Evolutionary conservation across 345 rosid genomes (phyloP), one percentile per base, ranked within the genome.

Genomic region (Rhodamnia rubescens): DNA sequence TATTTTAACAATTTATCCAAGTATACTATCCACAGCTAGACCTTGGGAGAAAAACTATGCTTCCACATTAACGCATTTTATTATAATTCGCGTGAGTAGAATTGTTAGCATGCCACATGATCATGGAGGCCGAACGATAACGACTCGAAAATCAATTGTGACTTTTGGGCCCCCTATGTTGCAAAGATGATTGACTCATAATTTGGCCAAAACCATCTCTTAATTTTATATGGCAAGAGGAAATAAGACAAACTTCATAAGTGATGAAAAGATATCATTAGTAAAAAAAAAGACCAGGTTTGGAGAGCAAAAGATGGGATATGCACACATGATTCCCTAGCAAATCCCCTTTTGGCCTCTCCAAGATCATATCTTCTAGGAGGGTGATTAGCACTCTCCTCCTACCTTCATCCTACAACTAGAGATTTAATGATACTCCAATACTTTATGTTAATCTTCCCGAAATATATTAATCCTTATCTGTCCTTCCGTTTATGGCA

Each of bases 281-380:
- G 84, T 52, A 42, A 42, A 42, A 42, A 42, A 42, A 42, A 61
- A 78, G 88, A 78, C 53, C 24, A 89, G 64, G 61, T 20, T 55
- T 29, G 24, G 58, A 87, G 92, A 90, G 91, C 84, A 86, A 92
- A 92, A 88, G 83, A 88, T 83, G 92, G 91, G 93, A 93, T 91
- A 24, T 88, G 93, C 87, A 88, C 55, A 52, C 55, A 85, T 56
- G 91, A 93, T 91, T 86, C 27, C 90, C 85, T 86, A 84, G 82
- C 92, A 89, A 90, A 90, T 93, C 91, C 87, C 87, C 78, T 36
- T 69, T 69, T 21, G 26, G 6, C 83, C 49, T 49, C 86, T 88
- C 86, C 86, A 40, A 58, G 81, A 75, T 61, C 88, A 84, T 42
- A 88, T 92, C 88, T 81, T 85, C 69, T 75, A 27, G 14, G 57